These are phyloP conservation scores for Antrodiella citrinella DNA, from an alignment of 768 basidiomycete species.

Conservation along the genomic window DNA sequence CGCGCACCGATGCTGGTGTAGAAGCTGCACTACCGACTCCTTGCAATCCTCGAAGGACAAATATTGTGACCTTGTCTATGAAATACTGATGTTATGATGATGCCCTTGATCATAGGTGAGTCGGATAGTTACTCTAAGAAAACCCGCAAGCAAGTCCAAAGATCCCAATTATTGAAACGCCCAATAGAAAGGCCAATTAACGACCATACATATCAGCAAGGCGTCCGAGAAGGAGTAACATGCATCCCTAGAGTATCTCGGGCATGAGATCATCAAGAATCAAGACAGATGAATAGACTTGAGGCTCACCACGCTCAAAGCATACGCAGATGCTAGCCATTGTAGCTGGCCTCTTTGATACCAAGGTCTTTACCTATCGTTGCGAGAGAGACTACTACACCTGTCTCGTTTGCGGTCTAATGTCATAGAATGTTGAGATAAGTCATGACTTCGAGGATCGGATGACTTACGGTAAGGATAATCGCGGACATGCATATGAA, in stretches of 20 bases:
- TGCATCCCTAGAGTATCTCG: constrained; percentile 55
- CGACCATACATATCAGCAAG: constrained; percentile 76
- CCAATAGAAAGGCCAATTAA: constrained; percentile 56
- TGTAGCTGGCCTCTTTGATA: constrained; percentile 46
- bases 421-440: background rate
- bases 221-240: constrained; percentile 71
- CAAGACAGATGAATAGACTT: background rate
- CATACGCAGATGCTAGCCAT: constrained; percentile 62
- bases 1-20: constrained; percentile 61
- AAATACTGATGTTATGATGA: background rate
- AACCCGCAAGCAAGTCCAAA: constrained; percentile 65
- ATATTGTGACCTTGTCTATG: constrained; percentile 50
- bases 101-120: background rate
- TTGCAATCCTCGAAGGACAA: constrained; percentile 68
- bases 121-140: constrained; percentile 34
- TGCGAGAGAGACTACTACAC: constrained; percentile 22
- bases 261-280: too few species aligned
- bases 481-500: constrained; percentile 24
- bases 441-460: background rate
- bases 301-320: constrained; percentile 52
- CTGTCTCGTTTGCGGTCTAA: constrained; percentile 18
- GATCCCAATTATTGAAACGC: constrained; percentile 42
- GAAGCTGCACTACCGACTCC: constrained; percentile 75
- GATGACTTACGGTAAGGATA: constrained; percentile 22
- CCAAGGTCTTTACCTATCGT: constrained; percentile 30